Percentiles rank a stretch among this genome's conserved stretches.
Conservation (phyloP, 2,329 filamentous ascomycete genomes). For the Stagonosporopsis rhizophila region DNA sequence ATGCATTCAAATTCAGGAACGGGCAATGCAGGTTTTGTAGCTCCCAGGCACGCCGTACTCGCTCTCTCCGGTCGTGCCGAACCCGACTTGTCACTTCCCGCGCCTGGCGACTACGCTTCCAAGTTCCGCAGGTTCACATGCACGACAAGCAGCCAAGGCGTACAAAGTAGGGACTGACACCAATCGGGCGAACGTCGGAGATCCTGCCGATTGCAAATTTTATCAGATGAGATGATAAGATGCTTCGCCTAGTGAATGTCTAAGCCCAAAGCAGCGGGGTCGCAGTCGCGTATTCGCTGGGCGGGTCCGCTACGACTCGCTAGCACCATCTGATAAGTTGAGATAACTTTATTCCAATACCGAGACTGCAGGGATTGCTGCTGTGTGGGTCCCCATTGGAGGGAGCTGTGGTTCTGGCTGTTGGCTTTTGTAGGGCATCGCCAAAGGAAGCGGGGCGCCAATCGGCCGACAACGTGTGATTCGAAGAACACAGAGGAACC, state of each 20-base stretch:
- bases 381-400: slow-evolving; percentile 7
- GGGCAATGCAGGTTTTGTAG: slow-evolving; percentile 24
- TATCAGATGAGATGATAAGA: slow-evolving; percentile 33
- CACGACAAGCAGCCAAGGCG: slow-evolving; percentile 1
- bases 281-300: slow-evolving; percentile 14
- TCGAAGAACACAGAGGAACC: slow-evolving; percentile 7
- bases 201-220: slow-evolving; percentile 13
- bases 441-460: slow-evolving; percentile 12
- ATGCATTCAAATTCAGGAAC: background rate
- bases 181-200: slow-evolving; percentile 25
- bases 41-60: slow-evolving; percentile 7
- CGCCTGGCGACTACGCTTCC: background rate
- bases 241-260: slow-evolving; percentile 18
- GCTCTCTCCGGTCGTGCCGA: background rate
- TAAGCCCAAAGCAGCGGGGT: background rate
- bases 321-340: slow-evolving; percentile 42
- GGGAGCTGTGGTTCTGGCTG: background rate
- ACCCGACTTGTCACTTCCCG: background rate
- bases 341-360: slow-evolving; percentile 32
- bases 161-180: background rate
- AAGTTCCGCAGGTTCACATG: slow-evolving; percentile 5
- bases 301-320: slow-evolving; percentile 9
- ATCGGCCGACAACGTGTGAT: slow-evolving; percentile 7
- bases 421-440: slow-evolving; percentile 3
- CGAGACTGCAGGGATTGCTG: slow-evolving; percentile 11